Evolutionary conservation across 1,139 yeast species (phyloP).

Genomic region (Debaryomyces subglobosus): DNA sequence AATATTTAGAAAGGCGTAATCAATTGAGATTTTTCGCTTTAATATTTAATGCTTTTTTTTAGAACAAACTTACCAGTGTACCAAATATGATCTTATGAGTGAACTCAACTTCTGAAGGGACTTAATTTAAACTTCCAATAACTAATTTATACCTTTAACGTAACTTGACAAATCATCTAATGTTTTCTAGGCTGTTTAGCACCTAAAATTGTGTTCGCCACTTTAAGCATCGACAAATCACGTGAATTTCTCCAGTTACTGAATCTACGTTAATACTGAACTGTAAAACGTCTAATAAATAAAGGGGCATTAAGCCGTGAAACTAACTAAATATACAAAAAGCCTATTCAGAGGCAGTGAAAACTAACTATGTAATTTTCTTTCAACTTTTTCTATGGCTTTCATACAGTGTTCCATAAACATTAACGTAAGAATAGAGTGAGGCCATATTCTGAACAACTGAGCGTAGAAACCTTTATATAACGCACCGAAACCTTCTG

Average conservation of each 20-base stretch:
- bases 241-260: conserved; percentile 1
- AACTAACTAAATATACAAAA: background rate
- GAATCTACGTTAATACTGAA: background rate
- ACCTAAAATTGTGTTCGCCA: conserved; percentile 5
- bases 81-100: background rate
- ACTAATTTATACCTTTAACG: background rate
- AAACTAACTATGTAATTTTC: background rate
- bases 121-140: background rate
- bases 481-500: conserved; percentile 86
- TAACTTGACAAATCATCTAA: background rate
- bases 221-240: background rate
- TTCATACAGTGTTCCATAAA: conserved; percentile 96
- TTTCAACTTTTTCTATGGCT: conserved; percentile 36
- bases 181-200: background rate
- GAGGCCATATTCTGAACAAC: conserved; percentile 90
- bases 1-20: background rate
- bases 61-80: background rate
- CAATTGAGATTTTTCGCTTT: background rate
- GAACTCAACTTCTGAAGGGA: background rate
- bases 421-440: conserved; percentile 84
- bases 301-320: background rate
- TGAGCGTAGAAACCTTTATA: conserved; percentile 97
- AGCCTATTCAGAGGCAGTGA: background rate
- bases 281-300: background rate
- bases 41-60: background rate